Evolutionary conservation across 2,329 filamentous ascomycete genomes (phyloP).

Genomic region (Xylariaceae sp.): DNA sequence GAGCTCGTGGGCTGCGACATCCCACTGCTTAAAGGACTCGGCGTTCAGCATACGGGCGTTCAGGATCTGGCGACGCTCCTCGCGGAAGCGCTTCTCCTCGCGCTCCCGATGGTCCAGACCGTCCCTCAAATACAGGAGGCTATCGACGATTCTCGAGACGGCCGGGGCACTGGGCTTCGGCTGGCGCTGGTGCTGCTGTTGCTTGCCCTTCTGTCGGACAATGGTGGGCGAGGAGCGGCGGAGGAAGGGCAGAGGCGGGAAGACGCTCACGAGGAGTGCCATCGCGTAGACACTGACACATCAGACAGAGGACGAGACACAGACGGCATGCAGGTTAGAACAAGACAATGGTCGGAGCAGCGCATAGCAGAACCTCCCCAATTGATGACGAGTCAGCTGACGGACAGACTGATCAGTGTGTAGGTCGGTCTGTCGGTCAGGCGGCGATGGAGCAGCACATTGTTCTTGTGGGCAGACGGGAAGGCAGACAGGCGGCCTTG

Average conservation of each 20-base stretch:
- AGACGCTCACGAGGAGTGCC: constrained; percentile 16
- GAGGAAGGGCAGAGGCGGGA: constrained; percentile 12
- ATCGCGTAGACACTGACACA: constrained; percentile 12
- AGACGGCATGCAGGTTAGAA: too few relatives aligned
- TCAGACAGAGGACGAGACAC: constrained; percentile 3
- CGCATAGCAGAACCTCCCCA: too few relatives aligned
- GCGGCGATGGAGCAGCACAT: too few relatives aligned
- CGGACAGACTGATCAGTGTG: too few relatives aligned
- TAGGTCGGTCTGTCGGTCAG: too few relatives aligned
- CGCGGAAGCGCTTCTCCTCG: constrained; percentile 35
- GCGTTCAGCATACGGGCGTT: constrained; percentile 61
- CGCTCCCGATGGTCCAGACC: constrained; percentile 45
- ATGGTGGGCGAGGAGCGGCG: constrained; percentile 2
- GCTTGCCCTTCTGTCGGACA: too few relatives aligned
- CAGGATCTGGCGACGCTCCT: constrained; percentile 56
- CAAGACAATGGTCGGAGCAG: too few relatives aligned
- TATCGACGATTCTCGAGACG: constrained; percentile 32
- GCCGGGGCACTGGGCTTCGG: constrained; percentile 11
- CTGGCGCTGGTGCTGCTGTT: neutral
- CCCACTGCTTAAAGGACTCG: constrained; percentile 64
- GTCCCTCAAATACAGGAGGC: constrained; percentile 42
- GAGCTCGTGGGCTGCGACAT: constrained; percentile 64
- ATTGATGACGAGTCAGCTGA: too few relatives aligned
- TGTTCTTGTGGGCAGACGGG: too few relatives aligned
- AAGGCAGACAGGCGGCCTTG: too few relatives aligned